A percentile compares a stretch with the other conserved stretches of the same genome.
These are phyloP conservation scores for Candida easanensis DNA, from an alignment of 805 yeast species.

Conservation along the genomic window DNA sequence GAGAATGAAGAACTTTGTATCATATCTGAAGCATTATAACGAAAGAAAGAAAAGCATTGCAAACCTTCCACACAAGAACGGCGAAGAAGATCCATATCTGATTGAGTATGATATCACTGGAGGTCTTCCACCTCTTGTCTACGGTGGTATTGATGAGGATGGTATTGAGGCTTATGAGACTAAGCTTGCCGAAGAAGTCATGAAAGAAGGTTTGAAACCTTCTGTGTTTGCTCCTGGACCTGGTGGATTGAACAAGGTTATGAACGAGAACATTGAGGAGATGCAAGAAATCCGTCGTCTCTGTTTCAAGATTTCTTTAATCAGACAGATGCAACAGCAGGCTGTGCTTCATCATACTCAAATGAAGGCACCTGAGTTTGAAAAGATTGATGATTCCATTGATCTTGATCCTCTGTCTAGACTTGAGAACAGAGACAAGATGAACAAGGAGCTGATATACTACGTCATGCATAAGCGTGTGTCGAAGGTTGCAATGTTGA, in stretches of 20 bases:
- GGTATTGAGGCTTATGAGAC: slow-evolving; percentile 44
- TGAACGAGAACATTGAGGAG: slow-evolving; percentile 64
- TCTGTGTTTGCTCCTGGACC: slow-evolving; percentile 41
- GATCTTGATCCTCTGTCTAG: slow-evolving; percentile 86
- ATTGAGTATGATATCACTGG: slow-evolving; percentile 84
- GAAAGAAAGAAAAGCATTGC: slow-evolving; percentile 32
- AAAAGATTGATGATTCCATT: slow-evolving; percentile 50
- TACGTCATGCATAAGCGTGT: slow-evolving; percentile 66
- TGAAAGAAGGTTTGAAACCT: slow-evolving; percentile 34
- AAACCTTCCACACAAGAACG: slow-evolving; percentile 31
- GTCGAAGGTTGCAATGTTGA: slow-evolving; percentile 81
- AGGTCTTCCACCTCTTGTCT: slow-evolving; percentile 66
- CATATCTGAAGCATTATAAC: slow-evolving; percentile 28
- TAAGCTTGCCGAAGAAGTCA: slow-evolving; percentile 37
- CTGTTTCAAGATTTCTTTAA: slow-evolving; percentile 83
- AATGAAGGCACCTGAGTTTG: slow-evolving; percentile 65
- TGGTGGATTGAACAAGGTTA: slow-evolving; percentile 58
- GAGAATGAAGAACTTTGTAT: slow-evolving; percentile 59
- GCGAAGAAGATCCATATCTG: slow-evolving; percentile 41
- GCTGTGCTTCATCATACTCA: slow-evolving; percentile 73
- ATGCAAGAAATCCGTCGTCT: slow-evolving; percentile 87
- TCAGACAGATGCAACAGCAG: slow-evolving; percentile 87
- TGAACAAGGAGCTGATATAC: slow-evolving; percentile 58
- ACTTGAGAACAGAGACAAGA: slow-evolving; percentile 63
- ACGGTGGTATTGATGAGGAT: slow-evolving; percentile 50